Evolutionary conservation across 1,284 basidiomycete species (phyloP).

Genomic region (Agroathelia rolfsii): DNA sequence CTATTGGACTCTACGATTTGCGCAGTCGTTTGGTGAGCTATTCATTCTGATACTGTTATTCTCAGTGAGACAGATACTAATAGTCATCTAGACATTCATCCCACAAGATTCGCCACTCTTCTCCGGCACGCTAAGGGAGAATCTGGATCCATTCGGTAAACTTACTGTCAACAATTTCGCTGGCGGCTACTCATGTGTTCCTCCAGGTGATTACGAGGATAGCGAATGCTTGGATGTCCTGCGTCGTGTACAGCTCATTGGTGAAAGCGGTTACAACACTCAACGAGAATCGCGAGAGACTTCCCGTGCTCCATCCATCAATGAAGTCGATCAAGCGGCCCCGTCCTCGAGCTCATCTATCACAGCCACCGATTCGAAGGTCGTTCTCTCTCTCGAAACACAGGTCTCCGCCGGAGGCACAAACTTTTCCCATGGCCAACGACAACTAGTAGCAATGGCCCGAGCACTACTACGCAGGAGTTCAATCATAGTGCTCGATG

Average conservation of each 20-base stretch:
- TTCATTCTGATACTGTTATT: background rate
- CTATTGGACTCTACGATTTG: conserved; percentile 79
- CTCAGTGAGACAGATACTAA: conserved; percentile 3
- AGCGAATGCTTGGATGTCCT: conserved; percentile 64
- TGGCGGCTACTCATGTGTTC: conserved; percentile 1
- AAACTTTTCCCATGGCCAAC: conserved; percentile 80
- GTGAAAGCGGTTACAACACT: conserved; percentile 32
- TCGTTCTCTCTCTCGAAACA: conserved; percentile 54
- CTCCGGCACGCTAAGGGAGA: conserved; percentile 78
- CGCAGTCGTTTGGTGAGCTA: conserved; percentile 57
- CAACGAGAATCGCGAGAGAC: conserved; percentile 36
- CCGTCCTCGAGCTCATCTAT: conserved; percentile 28
- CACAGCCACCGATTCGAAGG: conserved; percentile 42
- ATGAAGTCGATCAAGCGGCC: conserved; percentile 24
- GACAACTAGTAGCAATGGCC: conserved; percentile 76
- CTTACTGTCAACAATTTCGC: conserved; percentile 10
- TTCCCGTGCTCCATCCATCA: conserved; percentile 37
- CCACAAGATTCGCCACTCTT: conserved; percentile 78
- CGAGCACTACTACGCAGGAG: conserved; percentile 68
- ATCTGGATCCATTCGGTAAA: conserved; percentile 76
- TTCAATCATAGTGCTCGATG: conserved; percentile 75
- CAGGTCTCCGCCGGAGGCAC: conserved; percentile 71
- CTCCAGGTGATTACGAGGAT: conserved; percentile 68
- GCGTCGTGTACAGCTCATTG: conserved; percentile 54
- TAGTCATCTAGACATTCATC: conserved; percentile 56